Conservation (phyloP, 1,284 basidiomycete species). For the Gomphus bonarii region DNA sequence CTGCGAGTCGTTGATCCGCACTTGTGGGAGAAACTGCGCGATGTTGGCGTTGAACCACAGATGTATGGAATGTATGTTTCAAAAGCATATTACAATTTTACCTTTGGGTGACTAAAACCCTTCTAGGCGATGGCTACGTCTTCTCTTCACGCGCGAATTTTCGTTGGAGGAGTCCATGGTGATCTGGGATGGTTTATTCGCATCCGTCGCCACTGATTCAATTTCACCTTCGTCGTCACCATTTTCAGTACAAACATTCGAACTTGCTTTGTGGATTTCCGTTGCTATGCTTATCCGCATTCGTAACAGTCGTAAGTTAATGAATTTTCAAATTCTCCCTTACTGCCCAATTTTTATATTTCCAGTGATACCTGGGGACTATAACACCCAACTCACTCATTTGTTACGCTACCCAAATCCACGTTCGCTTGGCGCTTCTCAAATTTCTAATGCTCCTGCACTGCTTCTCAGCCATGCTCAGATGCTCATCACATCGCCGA, state of each 20-base stretch:
- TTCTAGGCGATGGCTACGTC: constrained; percentile 76
- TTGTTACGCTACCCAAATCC: constrained; percentile 76
- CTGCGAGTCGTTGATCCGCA: constrained; percentile 76
- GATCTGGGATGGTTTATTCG: constrained; percentile 89
- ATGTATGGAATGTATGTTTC: constrained; percentile 81
- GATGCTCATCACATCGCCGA: constrained; percentile 65
- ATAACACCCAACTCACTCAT: constrained; percentile 71
- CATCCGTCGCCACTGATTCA: constrained; percentile 51
- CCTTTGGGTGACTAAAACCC: not conserved
- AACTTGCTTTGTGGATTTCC: constrained; percentile 75
- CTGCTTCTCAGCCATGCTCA: constrained; percentile 78
- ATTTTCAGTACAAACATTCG: constrained; percentile 26
- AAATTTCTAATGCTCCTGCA: constrained; percentile 40
- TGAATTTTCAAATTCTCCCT: not conserved
- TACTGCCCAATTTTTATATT: not conserved
- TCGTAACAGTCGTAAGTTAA: constrained; percentile 64
- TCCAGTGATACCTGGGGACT: constrained; percentile 76
- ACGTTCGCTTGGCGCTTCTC: constrained; percentile 20
- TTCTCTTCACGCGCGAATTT: constrained; percentile 87
- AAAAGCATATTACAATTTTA: not conserved
- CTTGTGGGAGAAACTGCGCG: constrained; percentile 66
- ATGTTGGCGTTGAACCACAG: constrained; percentile 81
- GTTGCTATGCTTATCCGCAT: constrained; percentile 89
- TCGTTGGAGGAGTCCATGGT: constrained; percentile 62
- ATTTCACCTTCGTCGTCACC: not conserved